phyloP scores from a whole-genome alignment of 495 filamentous ascomycete genomes.

The Penicillium ochrochloron region DNA sequence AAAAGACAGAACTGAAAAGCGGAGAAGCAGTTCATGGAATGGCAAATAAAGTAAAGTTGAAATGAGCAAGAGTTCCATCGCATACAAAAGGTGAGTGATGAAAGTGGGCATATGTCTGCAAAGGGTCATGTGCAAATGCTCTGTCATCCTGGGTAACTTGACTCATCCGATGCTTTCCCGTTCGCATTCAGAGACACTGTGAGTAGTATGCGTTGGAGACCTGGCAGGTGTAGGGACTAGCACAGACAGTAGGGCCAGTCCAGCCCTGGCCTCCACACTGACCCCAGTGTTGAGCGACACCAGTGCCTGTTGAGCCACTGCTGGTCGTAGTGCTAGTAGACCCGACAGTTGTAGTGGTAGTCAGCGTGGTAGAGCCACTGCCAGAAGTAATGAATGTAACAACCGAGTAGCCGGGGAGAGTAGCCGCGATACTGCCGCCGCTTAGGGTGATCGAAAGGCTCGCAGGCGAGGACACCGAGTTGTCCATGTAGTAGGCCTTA shows the following conservation, averaged over 20 bases:
- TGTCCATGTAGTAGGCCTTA: slow-evolving; percentile 16
- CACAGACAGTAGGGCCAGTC: slow-evolving; percentile 48
- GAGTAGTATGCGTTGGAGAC: slow-evolving; percentile 44
- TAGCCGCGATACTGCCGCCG: slow-evolving; percentile 7
- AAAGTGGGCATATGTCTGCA: too few relatives aligned
- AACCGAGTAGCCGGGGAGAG: slow-evolving; percentile 8
- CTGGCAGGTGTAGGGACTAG: slow-evolving; percentile 38
- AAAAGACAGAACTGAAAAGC: too few relatives aligned
- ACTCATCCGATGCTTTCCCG: too few relatives aligned
- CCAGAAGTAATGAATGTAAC: slow-evolving; percentile 15
- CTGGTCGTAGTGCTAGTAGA: slow-evolving; percentile 30
- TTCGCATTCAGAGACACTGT: too few relatives aligned
- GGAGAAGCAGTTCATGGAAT: too few relatives aligned
- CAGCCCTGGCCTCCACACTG: slow-evolving; percentile 54
- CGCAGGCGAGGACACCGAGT: slow-evolving; percentile 6
- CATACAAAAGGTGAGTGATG: too few relatives aligned
- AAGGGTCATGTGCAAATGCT: too few relatives aligned
- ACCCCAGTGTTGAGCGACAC: slow-evolving; percentile 35
- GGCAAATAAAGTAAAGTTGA: too few relatives aligned
- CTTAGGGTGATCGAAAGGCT: slow-evolving; percentile 11
- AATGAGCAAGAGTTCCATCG: too few relatives aligned
- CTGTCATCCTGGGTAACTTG: too few relatives aligned
- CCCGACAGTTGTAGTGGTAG: slow-evolving; percentile 24
- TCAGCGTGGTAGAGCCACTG: slow-evolving; percentile 12
- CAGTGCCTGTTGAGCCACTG: slow-evolving; percentile 13